These are phyloP conservation scores for Isatis tinctoria DNA, from an alignment of 345 rosid genomes.

Conservation along the genomic window DNA sequence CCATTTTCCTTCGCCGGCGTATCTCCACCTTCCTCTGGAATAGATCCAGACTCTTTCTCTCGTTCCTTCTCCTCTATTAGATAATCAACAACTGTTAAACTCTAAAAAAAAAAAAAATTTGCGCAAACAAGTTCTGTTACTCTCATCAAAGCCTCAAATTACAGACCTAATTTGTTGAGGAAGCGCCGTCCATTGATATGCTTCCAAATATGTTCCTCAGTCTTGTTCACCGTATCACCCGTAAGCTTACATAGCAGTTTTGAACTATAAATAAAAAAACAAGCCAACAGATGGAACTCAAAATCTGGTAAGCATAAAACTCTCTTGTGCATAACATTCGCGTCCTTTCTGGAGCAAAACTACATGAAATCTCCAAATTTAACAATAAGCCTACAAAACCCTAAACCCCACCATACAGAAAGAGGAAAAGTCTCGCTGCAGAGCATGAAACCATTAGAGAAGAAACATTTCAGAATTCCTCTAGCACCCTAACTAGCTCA, in stretches of 20 bases:
- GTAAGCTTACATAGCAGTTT: conserved; percentile 83
- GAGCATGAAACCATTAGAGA: neutral
- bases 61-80: conserved; percentile 68
- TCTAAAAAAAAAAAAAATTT: neutral
- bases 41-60: conserved; percentile 35
- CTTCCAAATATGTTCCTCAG: conserved; percentile 96
- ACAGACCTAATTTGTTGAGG: conserved; percentile 79
- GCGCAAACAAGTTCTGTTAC: neutral
- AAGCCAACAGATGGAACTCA: neutral
- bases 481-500: neutral
- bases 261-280: conserved; percentile 39
- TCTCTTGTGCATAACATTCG: neutral
- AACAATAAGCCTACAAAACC: conserved; percentile 9
- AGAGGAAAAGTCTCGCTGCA: neutral
- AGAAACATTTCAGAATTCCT: neutral
- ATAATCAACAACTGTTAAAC: neutral
- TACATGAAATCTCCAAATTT: neutral
- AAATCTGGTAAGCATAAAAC: neutral
- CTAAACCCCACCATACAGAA: neutral
- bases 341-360: neutral
- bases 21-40: conserved; percentile 28
- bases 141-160: neutral
- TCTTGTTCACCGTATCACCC: conserved; percentile 83
- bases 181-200: conserved; percentile 83
- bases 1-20: conserved; percentile 8